Evolutionary conservation across 148 eudicot genomes (phyloP), one percentile per base, ranked within the genome.

Genomic region (Fagopyrum esculentum): DNA sequence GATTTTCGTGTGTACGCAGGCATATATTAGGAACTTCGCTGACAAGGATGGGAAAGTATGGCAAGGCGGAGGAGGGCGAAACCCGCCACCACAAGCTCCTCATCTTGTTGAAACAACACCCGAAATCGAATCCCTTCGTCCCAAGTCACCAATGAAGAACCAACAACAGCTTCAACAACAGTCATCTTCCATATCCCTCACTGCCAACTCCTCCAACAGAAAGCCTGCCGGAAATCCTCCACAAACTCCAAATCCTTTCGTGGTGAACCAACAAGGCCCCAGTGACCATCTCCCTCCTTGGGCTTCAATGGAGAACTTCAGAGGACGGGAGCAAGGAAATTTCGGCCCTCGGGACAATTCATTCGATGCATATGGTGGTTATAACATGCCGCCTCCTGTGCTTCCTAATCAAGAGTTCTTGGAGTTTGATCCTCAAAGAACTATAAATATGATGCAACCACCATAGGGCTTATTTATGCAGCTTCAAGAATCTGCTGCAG

Each of bases 101-200:
- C 98, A 95, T 82, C 97, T 95, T 74, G 89, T 92, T 75, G 76
- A 80, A 56, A 95, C 98, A 30, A 95, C 97, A 19, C 93, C 97
- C 1, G 98, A 95, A 8, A 95, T 95, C 11, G 98, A 95, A 77
- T 69, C 93, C 48, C 91, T 95, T 71, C 83, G 98, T 43, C 98
- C 98, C 43, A 95, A 95, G 78, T 95, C 98, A 26, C 98, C 98
- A 3, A 90, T 95, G 96, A 95, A 95, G 80, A 95, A 95, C 80
- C 98, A 94, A 78, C 96, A 86, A 70, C 96, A 92, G 69, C 60
- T 84, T 69, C 91, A 86, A 57, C 87, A 90, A 78, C 98, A 92
- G 49, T 95, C 98, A 0, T 77, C 83, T 56, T 79, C 91, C 45
- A 87, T 92, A 50, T 81, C 97, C 55, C 79, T 92, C 3, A 85